Base-by-base conservation (phyloP, 345 rosid species). In the Orychophragmus violaceus region DNA sequence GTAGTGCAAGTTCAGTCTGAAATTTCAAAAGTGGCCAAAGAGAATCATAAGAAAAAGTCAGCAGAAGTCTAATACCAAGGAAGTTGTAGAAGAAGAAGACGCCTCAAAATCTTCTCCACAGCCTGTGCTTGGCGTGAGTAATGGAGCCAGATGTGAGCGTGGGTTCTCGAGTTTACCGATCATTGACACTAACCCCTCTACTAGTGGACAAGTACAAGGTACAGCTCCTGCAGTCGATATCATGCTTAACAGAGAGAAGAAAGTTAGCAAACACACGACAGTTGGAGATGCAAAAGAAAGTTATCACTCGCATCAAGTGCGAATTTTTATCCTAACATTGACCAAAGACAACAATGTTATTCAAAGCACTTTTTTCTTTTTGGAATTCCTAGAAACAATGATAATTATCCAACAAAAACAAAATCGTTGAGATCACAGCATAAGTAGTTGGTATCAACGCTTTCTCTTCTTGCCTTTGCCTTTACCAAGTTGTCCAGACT, bases 401-500 rank as follows among this genome's bases (percentile, higher is more conserved):
- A 5, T 5, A 5, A 27, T 5, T 28, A 28, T 28, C 32, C 32
- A 28, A 28, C 32, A 28, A 28, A 27, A 28, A 28, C 32, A 28
- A 28, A 28, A 28, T 28, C 6, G 32, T 28, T 28, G 32, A 28
- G 30, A 8, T 28, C 5, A 57, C 19, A 36, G 19, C 8, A 25
- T 10, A 24, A 11, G 21, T 64, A 18, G 50, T 71, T 62, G 33
- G 19, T 59, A 53, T 36, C 70, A 67, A 9, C n/a, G 75, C 69
- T 59, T 71, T 71, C 75, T 75, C 75, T 74, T 75, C 67, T 56
- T 78, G 69, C 74, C 69, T 50, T 78, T 41, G 69, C 97, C 92
- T 76, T 85, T 84, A 19, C 97, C 96, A 36, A 90, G 75, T 56
- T 87, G 97, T 42, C 96, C 99, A 39, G 97, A 90, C 70, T 85